These are phyloP conservation scores for Rhodotorula sp. DNA, from an alignment of 1,284 basidiomycete genomes.

Conservation along the genomic window DNA sequence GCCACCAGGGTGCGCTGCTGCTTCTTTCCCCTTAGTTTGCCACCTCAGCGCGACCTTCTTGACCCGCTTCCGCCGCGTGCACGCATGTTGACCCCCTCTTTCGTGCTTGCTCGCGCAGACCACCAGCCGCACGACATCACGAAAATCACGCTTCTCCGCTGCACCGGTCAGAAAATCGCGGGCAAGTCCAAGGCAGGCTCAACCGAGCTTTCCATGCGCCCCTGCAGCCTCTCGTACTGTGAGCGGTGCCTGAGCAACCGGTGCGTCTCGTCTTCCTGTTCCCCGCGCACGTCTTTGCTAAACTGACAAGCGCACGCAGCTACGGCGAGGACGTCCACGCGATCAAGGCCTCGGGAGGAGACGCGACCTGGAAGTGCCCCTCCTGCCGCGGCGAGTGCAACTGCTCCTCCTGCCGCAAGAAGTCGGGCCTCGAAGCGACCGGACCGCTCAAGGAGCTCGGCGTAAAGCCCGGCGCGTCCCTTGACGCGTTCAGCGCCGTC, in stretches of 20 bases:
- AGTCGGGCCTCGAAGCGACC: conserved; percentile 1
- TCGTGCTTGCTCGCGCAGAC: not conserved
- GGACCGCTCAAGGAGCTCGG: conserved; percentile 1
- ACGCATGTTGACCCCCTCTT: not conserved
- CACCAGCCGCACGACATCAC: conserved; percentile 13
- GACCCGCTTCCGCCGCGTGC: not conserved
- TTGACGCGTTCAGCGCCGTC: not conserved
- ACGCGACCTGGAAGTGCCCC: conserved; percentile 15
- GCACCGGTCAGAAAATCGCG: conserved; percentile 7
- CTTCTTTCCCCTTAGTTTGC: not conserved
- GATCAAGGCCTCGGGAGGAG: not conserved
- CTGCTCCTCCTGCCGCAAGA: conserved; percentile 21
- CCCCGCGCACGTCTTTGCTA: too few relatives aligned
- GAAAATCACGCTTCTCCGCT: conserved; percentile 9
- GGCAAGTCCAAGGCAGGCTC: conserved; percentile 4
- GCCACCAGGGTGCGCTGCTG: conserved; percentile 6
- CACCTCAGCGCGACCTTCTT: not conserved
- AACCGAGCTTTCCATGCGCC: not conserved
- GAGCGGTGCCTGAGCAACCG: not conserved
- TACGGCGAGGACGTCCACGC: conserved; percentile 9
- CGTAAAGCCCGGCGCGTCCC: too few relatives aligned
- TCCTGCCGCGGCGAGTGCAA: conserved; percentile 24
- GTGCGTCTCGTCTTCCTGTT: too few relatives aligned
- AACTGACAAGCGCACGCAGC: too few relatives aligned
- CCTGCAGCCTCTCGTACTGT: conserved; percentile 18